Base-by-base conservation (phyloP, 2,329 filamentous ascomycete species). In the Elsinoe necatrix region DNA sequence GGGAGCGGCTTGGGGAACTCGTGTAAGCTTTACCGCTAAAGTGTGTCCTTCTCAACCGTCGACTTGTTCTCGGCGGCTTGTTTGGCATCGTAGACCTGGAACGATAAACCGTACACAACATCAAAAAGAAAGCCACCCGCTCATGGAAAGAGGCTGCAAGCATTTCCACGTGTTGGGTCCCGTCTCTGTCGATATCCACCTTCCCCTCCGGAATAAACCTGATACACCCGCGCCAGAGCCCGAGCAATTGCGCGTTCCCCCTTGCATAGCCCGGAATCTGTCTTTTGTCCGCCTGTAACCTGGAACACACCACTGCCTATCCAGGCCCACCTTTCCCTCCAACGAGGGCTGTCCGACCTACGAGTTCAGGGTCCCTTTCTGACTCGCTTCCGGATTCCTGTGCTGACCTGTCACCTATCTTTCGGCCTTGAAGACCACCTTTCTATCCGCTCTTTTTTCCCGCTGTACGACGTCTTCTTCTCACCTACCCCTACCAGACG, bases 311-410 rank as follows among this genome's bases (percentile, higher is more conserved):
- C 41, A 45, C 20, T 20, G 20, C 21, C 23, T 25, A 21, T 21
- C 41, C 41, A 45, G 41, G 41, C 41, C 41, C 41, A 45, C 41
- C 41, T 21, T 45, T 25, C 41, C 39, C 20, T 25, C 11, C 41
- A 12, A 21, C 20, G 6, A 21, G 9, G 18, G 12, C 21, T 20
- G 23, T 20, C 45, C 45, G 39, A 3, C 20, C 31, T 18, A 25
- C 48, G 31, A 39, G 48, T 11, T 18, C 16, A 52, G 48, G 48
- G 48, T 52, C 31, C 45, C 5, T 21, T 52, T 21, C 29, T 39
- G 48, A 52, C 52, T 55, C 41, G 52, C 35, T 55, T 47, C 42
- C 35, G 35, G 14, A 23, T 48, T 35, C 29, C 54, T 37, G 41
- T 34, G 27, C 39, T 57, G 27, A 50, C 31, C 27, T 51, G 41